Base-by-base conservation (phyloP, 345 rosid species). In the Aethionema arabicum region DNA sequence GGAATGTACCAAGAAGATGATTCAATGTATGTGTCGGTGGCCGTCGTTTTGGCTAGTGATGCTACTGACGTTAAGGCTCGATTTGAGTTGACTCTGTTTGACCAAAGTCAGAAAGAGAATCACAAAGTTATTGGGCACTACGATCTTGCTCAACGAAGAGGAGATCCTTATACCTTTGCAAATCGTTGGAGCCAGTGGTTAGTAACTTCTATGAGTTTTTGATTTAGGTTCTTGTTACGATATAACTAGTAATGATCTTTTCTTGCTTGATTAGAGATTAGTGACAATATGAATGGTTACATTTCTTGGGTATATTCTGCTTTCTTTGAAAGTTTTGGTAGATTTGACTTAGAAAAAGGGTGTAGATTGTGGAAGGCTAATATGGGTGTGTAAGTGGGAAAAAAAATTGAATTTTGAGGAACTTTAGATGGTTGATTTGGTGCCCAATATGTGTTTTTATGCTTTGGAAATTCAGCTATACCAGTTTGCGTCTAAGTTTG, bases 121-220 rank as follows among this genome's bases (percentile, higher is more conserved):
- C 95, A 92, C 67, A 92, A 92, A 67, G 91, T 92, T 21, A 93
- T 85, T 65, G 85, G 91, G 72, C 95, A 92, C 63, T 89, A 89
- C 54, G 91, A 87, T 74, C 93, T 93, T 11, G 78, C 91, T 53
- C 91, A 87, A 35, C 95, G 87, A 72, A 82, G 95, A 43, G 95
- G 98, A 21, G 27, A 21, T 3, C 96, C 96, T 27, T 89, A 92
- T 62, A 83, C 96, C 0, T 91, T 92, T 54, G 87, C 89, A 80
- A 89, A 85, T 59, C 88, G 88, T 39, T 96, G 95, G 0, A 85
- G 91, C 85, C 88, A 86, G 96, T 91, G 98, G 98, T 88, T 41
- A 31, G 77, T 59, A 21, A 21, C 27, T 42, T 63, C 11, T n/a
- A 3, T 47, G 52, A 27, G 10, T 11, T 32, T 21, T 21, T 32